Base-by-base conservation (phyloP, 225 moss, liverwort and hornwort genomes). In the Physcomitrium patens region DNA sequence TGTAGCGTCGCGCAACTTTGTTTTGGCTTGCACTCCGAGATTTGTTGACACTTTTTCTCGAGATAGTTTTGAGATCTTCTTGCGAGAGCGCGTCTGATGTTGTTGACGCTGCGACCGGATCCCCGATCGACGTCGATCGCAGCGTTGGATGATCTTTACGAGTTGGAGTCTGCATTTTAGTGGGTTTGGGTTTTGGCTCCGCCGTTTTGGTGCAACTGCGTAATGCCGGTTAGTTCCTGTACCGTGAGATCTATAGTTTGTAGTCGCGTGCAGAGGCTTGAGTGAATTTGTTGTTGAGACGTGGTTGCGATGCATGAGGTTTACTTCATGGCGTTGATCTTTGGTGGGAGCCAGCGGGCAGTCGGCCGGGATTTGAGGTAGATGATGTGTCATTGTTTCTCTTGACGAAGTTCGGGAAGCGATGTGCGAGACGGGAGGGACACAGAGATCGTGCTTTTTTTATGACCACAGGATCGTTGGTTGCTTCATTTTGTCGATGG, bases 391-490 rank as follows among this genome's bases (percentile, higher is more conserved):
- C 55, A 48, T 20, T 70, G 31, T 28, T 68, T 10, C 44, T 14
- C 31, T 55, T 37, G 50, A 79, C 48, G 69, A 59, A 9, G 26
- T 42, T 49, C 57, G 57, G 64, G 16, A 57, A 24, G 22, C 1
- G 6, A 60, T 10, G 7, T 18, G 49, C 46, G 13, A 59, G 10
- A 81, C 77, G 77, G 60, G 66, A 43, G 10, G 27, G 68, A 37
- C 69, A 12, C 56, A 20, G 49, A n/a, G 45, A 11, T 11, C 20
- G n/a, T 26, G 73, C 61, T 73, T 62, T 31, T 51, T 27, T 16
- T 6, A 37, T 37, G 31, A 37, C 31, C 31, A 37, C 31, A 1
- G 2, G 1, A 37, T 37, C 5, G 7, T 37, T 7, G 31, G 31
- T 37, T 7, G 7, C 31, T 37, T 37, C 31, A 7, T 37, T 4